These are phyloP conservation scores for Apiospora phragmitis DNA, from an alignment of 2,329 filamentous ascomycete genomes.

Conservation along the genomic window DNA sequence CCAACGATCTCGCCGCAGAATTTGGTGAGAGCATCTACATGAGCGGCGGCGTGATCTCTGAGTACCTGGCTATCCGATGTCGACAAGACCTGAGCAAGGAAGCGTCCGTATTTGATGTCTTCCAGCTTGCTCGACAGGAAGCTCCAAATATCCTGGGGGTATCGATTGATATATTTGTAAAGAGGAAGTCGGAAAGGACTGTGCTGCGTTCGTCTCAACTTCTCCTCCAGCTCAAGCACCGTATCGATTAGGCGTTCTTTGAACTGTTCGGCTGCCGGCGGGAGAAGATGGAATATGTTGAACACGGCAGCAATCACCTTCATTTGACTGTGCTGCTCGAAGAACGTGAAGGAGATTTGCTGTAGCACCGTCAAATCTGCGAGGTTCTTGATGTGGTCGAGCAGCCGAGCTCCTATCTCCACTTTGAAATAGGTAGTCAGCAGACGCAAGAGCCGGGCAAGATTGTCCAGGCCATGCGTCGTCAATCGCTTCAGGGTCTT, in stretches of 20 bases:
- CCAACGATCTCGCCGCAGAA: slow-evolving; percentile 63
- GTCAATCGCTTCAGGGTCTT: slow-evolving; percentile 91
- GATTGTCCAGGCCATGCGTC: slow-evolving; percentile 84
- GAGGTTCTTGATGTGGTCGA: slow-evolving; percentile 91
- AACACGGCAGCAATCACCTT: slow-evolving; percentile 94
- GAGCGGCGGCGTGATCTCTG: slow-evolving; percentile 71
- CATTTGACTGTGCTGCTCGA: slow-evolving; percentile 91
- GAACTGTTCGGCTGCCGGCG: slow-evolving; percentile 85
- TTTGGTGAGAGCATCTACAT: slow-evolving; percentile 71
- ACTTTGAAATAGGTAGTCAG: slow-evolving; percentile 99
- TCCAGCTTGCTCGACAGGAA: slow-evolving; percentile 79
- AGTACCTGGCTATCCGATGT: slow-evolving; percentile 74
- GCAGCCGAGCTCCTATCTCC: slow-evolving; percentile 88
- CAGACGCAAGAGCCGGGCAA: slow-evolving; percentile 85
- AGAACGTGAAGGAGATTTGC: slow-evolving; percentile 89
- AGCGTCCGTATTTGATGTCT: slow-evolving; percentile 84
- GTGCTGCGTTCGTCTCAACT: slow-evolving; percentile 80
- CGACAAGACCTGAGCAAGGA: slow-evolving; percentile 83
- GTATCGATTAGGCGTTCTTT: slow-evolving; percentile 88
- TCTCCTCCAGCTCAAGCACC: slow-evolving; percentile 84
- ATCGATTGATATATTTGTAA: slow-evolving; percentile 91
- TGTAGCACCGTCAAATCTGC: slow-evolving; percentile 80
- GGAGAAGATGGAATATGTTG: slow-evolving; percentile 96
- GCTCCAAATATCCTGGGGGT: slow-evolving; percentile 82
- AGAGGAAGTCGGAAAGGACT: slow-evolving; percentile 91